Base-by-base conservation (phyloP, 148 eudicot species). In the Simmondsia chinensis region DNA sequence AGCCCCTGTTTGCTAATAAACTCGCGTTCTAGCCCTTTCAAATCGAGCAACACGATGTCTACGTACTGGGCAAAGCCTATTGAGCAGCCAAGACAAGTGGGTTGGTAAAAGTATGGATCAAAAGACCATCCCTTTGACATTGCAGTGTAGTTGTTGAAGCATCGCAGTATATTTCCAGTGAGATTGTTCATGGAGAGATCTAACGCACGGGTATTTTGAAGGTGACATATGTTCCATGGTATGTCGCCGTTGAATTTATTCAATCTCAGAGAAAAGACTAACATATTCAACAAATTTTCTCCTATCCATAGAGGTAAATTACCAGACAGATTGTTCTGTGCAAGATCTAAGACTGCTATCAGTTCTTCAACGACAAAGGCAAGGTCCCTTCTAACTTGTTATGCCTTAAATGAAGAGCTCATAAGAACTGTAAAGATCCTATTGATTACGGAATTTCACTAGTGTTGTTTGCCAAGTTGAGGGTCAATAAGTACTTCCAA, bases 171-270 rank as follows among this genome's bases (percentile, higher is more conserved):
- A 1, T 3, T 11, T 11, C 74, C 76, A 6, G 59, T 29, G 14
- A 66, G 33, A 15, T 46, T 47, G 63, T 75, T 70, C 20, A 39
- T 30, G 1, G 73, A 64, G n/a, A 65, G 63, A 43, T 74, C 75
- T 20, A 65, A 69, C 7, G 67, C 59, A 29, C 50, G 77, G 9
- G 67, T 62, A 2, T 61, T 67, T 27, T 19, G 55, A 7, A 59
- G 48, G 17, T 52, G 47, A 8, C 60, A 61, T 6, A 69, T 21
- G 32, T 47, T 28, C 0, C 13, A 6, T 3, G 64, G 61, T 4
- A 74, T 28, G n/a, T 40, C 58, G 14, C 79, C 79, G 14, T 7
- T 30, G 18, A 68, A 44, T 4, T 23, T 13, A 41, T 68, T 68
- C 17, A 66, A 57, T 23, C 71, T 38, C 33, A 64, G 30, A 14